Base-by-base conservation (phyloP, 1,139 yeast genomes). In the Saccharomyces pastorianus region DNA sequence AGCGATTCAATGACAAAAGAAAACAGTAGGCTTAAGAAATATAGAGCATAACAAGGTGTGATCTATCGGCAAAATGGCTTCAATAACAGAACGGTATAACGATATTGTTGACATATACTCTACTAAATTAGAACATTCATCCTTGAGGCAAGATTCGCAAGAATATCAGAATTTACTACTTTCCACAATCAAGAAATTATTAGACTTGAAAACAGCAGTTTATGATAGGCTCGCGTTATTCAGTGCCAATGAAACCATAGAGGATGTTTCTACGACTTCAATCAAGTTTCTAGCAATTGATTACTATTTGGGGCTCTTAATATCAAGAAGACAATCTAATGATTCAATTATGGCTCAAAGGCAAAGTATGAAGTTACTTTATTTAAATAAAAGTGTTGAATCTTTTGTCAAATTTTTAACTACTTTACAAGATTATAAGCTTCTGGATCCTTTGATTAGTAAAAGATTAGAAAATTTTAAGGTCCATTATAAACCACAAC, bases 211-310 rank as follows among this genome's bases (percentile, higher is more conserved):
- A 57, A 55, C 60, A 0, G 57, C 62, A 6, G 61, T 76, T 3
- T 59, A 59, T 9, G 59, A 66, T 8, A 59, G 64, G 27, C 61
- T 77, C 23, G 70, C 76, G n/a, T 66, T 84, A 31, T 84, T 83
- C 68, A 83, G 89, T 62, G 72, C 72, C 8, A 84, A 84, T 66
- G 91, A 85, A 62, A 63, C 73, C 0, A 59, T 84, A 2, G 80
- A 78, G 0, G 91, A 85, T 59, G 64, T 85, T 25, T 75, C 77
- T 52, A 80, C 86, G 1, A 68, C 73, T 13, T 80, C 85, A 50
- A 65, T 85, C 27, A 83, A 81, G 42, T 83, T 79, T 58, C 65
- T 84, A 13, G 71, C 78, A 9, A 64, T 81, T 0, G 80, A 80
- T 56, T 84, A 73, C 64, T 77, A 81, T 59, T 62, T 83, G 47